Evolutionary conservation across 495 filamentous ascomycete species (phyloP), one percentile per base, ranked within the genome.

Genomic region (Amorphotheca resinae): DNA sequence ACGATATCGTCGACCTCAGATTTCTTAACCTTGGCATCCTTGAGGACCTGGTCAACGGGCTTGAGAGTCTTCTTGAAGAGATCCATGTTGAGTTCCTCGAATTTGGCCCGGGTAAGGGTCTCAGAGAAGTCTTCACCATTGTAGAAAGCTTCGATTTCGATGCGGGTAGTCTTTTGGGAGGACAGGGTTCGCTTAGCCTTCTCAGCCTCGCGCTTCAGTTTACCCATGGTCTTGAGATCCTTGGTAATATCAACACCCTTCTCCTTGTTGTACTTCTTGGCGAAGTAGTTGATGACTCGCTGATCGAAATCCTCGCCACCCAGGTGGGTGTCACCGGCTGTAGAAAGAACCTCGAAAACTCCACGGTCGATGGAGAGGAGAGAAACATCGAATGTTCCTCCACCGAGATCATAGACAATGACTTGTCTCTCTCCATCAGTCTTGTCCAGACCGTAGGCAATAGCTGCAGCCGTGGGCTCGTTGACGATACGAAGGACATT

Each of bases 241-340:
- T 88, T 94, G 70, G 79, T 79, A 59, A 99, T 80, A 58, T 96
- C 84, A 48, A 85, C 83, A 50, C 70, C 65, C 73, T 96, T 77
- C 77, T 95, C 91, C 82, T 96, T 95, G 81, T 96, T 96, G 78
- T 95, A 99, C 54, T 78, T 76, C 84, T 96, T 96, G 68, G 82
- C 79, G 63, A 95, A 85, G 79, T 94, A 76, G 69, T 86, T 85
- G 73, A 99, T 93, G 65, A 95, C 77, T 64, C 89, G 82, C 72
- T 96, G 85, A 65, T 99, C 91, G 65, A 99, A 96, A 72, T 99
- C 93, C 66, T 96, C 93, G 79, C 93, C 93, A 77, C 93, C 93
- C 55, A 99, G 79, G 69, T 96, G 93, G 53, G 93, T 96, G 63
- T 99, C 93, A 84, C 93, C 93, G 64, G 91, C 91, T 55, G 93